Percentiles rank a stretch among this genome's conserved stretches.
These are phyloP conservation scores for Pseudognaphalium luteoalbum DNA, from an alignment of 129 eudicot species.

Conservation along the genomic window DNA sequence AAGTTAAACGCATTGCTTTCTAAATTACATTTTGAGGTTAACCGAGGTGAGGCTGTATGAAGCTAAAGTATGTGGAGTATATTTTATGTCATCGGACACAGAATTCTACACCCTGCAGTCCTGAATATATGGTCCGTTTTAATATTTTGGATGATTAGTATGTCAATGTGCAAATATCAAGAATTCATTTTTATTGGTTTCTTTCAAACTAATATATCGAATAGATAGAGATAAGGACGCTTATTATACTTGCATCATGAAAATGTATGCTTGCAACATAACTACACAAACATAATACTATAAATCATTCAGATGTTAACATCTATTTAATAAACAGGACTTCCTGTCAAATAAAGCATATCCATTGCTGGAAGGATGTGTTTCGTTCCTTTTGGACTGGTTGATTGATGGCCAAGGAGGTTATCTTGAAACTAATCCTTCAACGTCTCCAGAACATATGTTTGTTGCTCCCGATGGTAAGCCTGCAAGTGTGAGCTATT, in stretches of 20 bases:
- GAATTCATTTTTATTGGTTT: background rate
- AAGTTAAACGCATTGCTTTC: background rate
- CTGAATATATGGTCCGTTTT: background rate
- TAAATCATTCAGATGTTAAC: background rate
- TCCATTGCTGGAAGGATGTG: constrained; percentile 74
- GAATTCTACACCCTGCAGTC: background rate
- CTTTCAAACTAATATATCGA: background rate
- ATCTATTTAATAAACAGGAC: constrained; percentile 30
- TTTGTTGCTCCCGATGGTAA: constrained; percentile 82
- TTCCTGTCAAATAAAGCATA: constrained; percentile 68
- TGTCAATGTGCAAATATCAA: background rate
- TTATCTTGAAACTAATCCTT: constrained; percentile 82
- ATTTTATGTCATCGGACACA: background rate
- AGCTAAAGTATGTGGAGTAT: background rate
- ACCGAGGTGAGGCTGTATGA: too few species aligned
- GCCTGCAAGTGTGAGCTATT: constrained; percentile 93
- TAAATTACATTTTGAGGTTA: background rate
- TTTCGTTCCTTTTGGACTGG: constrained; percentile 81
- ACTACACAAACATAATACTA: background rate
- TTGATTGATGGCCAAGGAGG: constrained; percentile 65
- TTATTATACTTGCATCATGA: background rate
- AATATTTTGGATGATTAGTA: background rate
- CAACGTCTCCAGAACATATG: constrained; percentile 93
- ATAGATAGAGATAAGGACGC: background rate
- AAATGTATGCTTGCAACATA: constrained; percentile 5